Base-by-base conservation (phyloP, 1,284 basidiomycete species). In the Ceratobasidium sp. region DNA sequence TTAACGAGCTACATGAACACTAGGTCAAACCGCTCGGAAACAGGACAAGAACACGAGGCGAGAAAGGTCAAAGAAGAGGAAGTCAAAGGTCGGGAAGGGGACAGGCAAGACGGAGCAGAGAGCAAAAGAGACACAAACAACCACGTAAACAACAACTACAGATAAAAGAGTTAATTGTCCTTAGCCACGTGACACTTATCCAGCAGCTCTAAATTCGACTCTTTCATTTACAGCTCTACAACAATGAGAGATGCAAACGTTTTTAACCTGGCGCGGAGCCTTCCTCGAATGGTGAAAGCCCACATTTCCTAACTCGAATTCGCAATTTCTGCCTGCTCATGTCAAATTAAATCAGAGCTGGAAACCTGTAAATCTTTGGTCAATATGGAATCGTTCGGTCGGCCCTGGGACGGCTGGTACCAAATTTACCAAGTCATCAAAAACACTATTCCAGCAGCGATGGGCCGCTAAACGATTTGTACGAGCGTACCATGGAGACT, bases 401-500 rank as follows among this genome's bases (percentile, higher is more conserved):
- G 73, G 73, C 12, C 73, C 73, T 13, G 73, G 73, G 10, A 52
- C 61, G 17, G 26, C 73, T 9, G 46, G 48, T 20, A 61, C 62
- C 23, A 83, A 85, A 50, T 97, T 95, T 85, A 91, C 86, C 76
- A 85, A 87, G 70, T 89, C 91, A 3, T 85, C 85, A 78, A 84
- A 88, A 77, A 93, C 94, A 0, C 89, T 99, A 68, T 99, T 95
- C 86, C 95, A 98, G 85, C 94, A 98, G 83, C 93, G 97, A 54
- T 99, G 96, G 95, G 88, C 88, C 33, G 91, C 95, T 20, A 99
- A 98, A 85, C 90, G 92, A n/a, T 90, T 97, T 79, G 90, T 96
- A 44, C 92, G 97, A 78, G 96, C 92, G 3, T 99, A 99, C 87
- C 97, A 99, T 84, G 97, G 97, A 54, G 97, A 99, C 88, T 94